Evolutionary conservation across 805 yeast species (phyloP).

Genomic region (Wickerhamomyces bisporus): DNA sequence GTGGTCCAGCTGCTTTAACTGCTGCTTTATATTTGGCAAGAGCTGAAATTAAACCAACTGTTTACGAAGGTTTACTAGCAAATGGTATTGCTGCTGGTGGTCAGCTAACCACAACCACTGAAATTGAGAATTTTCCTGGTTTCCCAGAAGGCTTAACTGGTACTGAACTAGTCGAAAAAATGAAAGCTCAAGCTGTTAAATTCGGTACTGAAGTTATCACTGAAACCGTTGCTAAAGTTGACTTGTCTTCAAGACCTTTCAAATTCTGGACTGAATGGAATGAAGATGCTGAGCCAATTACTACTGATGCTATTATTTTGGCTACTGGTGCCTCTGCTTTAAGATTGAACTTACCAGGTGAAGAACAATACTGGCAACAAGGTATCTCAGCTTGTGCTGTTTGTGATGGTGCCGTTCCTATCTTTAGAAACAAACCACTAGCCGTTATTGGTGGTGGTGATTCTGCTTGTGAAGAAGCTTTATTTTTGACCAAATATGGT

Average conservation of each 20-base stretch:
- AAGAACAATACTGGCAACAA: conserved; percentile 97
- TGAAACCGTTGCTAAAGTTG: conserved; percentile 92
- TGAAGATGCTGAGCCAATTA: conserved; percentile 86
- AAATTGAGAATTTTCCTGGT: conserved; percentile 98
- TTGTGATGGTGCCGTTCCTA: conserved; percentile 99
- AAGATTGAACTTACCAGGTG: conserved; percentile 92
- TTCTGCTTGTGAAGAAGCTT: conserved; percentile 98
- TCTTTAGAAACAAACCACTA: conserved; percentile 94
- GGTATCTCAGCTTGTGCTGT: conserved; percentile 99
- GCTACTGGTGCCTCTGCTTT: conserved; percentile 99
- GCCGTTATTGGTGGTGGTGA: conserved; percentile 99
- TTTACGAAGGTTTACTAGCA: conserved; percentile 93
- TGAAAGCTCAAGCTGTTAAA: conserved; percentile 81
- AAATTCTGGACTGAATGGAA: conserved; percentile 95
- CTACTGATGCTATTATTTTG: conserved; percentile 86
- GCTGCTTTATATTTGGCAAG: conserved; percentile 96
- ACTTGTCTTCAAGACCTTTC: conserved; percentile 83
- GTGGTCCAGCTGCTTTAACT: conserved; percentile 99
- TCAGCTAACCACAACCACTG: conserved; percentile 97
- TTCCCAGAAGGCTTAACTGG: conserved; percentile 94
- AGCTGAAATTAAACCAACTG: conserved; percentile 90
- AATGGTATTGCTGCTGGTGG: conserved; percentile 99
- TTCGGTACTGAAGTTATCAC: conserved; percentile 95
- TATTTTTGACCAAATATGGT: conserved; percentile 94
- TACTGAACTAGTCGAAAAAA: conserved; percentile 81